Base-by-base conservation (phyloP, 2,329 filamentous ascomycete genomes). In the Paraconiothyrium brasiliense region DNA sequence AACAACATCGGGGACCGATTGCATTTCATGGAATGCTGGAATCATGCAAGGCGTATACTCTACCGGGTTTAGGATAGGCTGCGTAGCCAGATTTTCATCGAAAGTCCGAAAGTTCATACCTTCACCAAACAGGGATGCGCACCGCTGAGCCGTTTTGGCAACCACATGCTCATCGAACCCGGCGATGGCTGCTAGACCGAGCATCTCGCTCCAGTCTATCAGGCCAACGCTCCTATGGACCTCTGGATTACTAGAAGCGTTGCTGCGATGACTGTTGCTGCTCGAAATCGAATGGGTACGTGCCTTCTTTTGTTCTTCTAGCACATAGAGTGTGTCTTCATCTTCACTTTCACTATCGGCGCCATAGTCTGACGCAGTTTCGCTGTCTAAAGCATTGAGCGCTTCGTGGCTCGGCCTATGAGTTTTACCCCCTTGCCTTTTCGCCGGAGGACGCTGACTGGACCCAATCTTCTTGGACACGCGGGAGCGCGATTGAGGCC, bases 181-280 rank as follows among this genome's bases (percentile, higher is more conserved):
- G 1, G 86, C 86, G 54, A 96, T 80, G 0, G 92, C 86, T 2
- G 94, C 94, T 0, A 93, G 84, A 0, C 92, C 92, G 32, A 97
- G 80, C 1, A 97, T 86, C 67, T 97, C 92, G 67, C 89, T 91
- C 94, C 94, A 98, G 79, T 96, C 91, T 24, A 77, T 67, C 7
- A 76, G 63, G 14, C 71, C 67, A 37, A 59, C 60, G 43, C 69
- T 63, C 22, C 32, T 43, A 27, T 56, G 57, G 48, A 61, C 50
- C 47, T 70, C 65, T 27, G 62, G 62, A 13, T 46, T 60, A 27
- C 34, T 67, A 14, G 65, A 67, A 20, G 48, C 35, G 24, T 61
- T 59, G 2, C 68, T 61, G 24, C 54, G 63, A 9, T 57, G 58
- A 27, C 51, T 32, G 8, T 54, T 64, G 37, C 59, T 66, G 37